A percentile compares a stretch with the other conserved stretches of the same genome.
Conservation (phyloP, 352 stramenopile genomes). For the Globisporangium megalacanthum region DNA sequence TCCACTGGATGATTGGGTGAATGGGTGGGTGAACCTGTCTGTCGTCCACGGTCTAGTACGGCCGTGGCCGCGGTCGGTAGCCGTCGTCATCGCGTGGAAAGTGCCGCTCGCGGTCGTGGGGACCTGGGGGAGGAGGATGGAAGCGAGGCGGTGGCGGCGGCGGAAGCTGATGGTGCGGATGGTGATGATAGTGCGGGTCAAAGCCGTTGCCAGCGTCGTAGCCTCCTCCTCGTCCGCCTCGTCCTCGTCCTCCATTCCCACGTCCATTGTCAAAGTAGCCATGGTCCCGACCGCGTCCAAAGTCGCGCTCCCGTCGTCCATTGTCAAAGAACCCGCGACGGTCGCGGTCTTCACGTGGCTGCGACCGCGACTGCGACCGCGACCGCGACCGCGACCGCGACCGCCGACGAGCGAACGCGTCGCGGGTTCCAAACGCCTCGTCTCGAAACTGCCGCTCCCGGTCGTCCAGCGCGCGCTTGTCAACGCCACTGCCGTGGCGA, state of each 20-base stretch:
- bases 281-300: slow-evolving; percentile 5
- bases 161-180: neutral
- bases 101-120: slow-evolving; percentile 3
- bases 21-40: no score
- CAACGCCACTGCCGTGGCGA: neutral
- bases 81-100: slow-evolving; percentile 4
- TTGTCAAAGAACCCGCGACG: neutral
- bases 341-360: neutral
- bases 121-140: neutral
- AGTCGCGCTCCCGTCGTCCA: neutral
- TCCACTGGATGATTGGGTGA: no score
- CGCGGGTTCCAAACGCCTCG: neutral
- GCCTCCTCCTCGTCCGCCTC: neutral
- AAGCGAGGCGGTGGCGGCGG: neutral
- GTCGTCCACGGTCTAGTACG: slow-evolving; percentile 3
- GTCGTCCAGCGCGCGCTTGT: neutral
- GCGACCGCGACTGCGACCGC: neutral
- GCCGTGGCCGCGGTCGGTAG: slow-evolving; percentile 3
- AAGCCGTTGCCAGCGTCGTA: neutral
- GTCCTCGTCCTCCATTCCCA: no score
- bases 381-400: slow-evolving; percentile 1
- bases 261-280: slow-evolving; percentile 1
- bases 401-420: neutral
- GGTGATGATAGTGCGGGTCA: neutral
- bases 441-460: neutral